Conservation (phyloP, 2,329 filamentous ascomycete species). For the Scedosporium boydii region DNA sequence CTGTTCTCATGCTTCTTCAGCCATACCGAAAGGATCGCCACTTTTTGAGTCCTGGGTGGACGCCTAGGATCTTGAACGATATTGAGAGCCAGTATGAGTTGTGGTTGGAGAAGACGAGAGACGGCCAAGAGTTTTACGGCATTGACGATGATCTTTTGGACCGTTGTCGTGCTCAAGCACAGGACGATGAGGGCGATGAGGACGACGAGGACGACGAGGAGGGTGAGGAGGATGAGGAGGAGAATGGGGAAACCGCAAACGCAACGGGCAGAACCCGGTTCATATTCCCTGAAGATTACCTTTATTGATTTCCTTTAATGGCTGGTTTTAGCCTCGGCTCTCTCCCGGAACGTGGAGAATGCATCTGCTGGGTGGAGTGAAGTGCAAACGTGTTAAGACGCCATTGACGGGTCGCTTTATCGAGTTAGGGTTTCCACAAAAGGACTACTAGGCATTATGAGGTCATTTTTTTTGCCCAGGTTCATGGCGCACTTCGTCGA, state of each 20-base stretch:
- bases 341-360: too few relatives aligned
- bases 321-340: neutral
- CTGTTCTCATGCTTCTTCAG: neutral
- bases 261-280: neutral
- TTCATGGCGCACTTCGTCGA: too few relatives aligned
- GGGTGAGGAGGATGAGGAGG: neutral
- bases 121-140: neutral
- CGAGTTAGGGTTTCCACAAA: too few relatives aligned
- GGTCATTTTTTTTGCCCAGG: too few relatives aligned
- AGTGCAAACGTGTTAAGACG: too few relatives aligned
- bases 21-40: neutral
- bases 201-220: neutral
- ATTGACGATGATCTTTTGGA: constrained; percentile 5
- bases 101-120: neutral
- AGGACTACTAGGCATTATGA: too few relatives aligned
- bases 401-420: too few relatives aligned
- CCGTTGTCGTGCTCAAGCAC: neutral
- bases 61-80: neutral
- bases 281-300: neutral
- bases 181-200: neutral
- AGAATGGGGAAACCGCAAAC: neutral
- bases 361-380: too few relatives aligned
- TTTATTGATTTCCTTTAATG: too few relatives aligned
- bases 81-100: neutral
- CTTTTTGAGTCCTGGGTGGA: neutral